Conservation (phyloP, 1,284 basidiomycete genomes). For the Fomitiporia mediterranea region DNA sequence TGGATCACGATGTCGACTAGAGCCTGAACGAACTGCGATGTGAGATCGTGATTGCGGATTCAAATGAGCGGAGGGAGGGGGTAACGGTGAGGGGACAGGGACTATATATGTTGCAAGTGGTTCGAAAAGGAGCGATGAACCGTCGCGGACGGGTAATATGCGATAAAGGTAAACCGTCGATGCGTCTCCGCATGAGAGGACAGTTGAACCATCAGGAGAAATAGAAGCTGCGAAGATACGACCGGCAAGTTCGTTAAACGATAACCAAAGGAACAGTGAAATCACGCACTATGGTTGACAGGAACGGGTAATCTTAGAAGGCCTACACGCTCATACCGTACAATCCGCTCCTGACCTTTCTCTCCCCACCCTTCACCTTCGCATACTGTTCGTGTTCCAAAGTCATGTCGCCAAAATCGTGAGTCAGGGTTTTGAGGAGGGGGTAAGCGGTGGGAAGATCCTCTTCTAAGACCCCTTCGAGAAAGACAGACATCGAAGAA, state of each 20-base stretch:
- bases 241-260: conserved; percentile 28
- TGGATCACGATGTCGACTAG: conserved; percentile 19
- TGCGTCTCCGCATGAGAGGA: conserved; percentile 85
- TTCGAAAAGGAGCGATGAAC: conserved; percentile 49
- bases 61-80: conserved; percentile 22
- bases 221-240: conserved; percentile 55
- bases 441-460: no score
- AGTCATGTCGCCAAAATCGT: conserved; percentile 32
- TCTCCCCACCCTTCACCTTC: conserved; percentile 12
- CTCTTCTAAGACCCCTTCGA: conserved; percentile 5
- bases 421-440: neutral
- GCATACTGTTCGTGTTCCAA: neutral
- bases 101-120: conserved; percentile 53
- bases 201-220: conserved; percentile 77
- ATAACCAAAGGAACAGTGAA: conserved; percentile 24
- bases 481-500: conserved; percentile 56
- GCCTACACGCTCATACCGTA: conserved; percentile 41
- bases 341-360: conserved; percentile 28
- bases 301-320: conserved; percentile 59
- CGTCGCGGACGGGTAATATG: conserved; percentile 43
- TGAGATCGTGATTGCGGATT: conserved; percentile 24
- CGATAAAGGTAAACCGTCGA: conserved; percentile 74
- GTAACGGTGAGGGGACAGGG: conserved; percentile 37
- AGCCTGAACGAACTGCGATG: conserved; percentile 11
- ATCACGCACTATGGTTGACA: conserved; percentile 55